Percentiles rank a stretch among this genome's conserved stretches.
phyloP scores from a whole-genome alignment of 805 yeast species.

The Torulaspora microellipsoides region DNA sequence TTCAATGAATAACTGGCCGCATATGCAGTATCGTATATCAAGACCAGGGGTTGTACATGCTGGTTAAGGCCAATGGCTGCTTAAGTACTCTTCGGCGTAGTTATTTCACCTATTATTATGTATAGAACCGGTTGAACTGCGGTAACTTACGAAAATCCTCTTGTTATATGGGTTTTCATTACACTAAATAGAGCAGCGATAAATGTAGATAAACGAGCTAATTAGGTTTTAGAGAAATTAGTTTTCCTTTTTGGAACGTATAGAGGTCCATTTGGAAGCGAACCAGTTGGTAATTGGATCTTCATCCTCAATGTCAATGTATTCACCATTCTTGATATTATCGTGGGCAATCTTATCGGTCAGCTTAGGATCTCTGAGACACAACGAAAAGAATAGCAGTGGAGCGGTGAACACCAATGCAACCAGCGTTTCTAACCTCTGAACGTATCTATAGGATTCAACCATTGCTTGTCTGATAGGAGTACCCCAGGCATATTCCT shows the following conservation, averaged over 20 bases:
- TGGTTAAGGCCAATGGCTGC: no score
- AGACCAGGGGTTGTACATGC: no score
- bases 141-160: no score
- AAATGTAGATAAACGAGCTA: no score
- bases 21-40: no score
- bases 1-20: no score
- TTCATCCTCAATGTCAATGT: conserved; percentile 14
- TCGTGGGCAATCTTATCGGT: conserved; percentile 28
- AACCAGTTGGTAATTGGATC: conserved; percentile 24
- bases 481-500: conserved; percentile 54
- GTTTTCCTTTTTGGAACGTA: neutral
- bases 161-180: no score
- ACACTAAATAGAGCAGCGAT: no score
- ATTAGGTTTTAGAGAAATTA: no score
- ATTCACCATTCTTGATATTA: conserved; percentile 26
- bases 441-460: conserved; percentile 54
- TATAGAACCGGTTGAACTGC: no score
- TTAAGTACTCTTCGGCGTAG: no score
- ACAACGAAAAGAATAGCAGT: conserved; percentile 23
- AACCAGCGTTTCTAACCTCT: conserved; percentile 51
- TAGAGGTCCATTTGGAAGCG: neutral
- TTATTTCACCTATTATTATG: no score
- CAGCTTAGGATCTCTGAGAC: conserved; percentile 26
- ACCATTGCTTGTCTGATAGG: conserved; percentile 56
- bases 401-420: conserved; percentile 29